Evolutionary conservation across 2,329 filamentous ascomycete genomes (phyloP), one percentile per base, ranked within the genome.

Genomic region (Paracorniculantispora psalliotae): DNA sequence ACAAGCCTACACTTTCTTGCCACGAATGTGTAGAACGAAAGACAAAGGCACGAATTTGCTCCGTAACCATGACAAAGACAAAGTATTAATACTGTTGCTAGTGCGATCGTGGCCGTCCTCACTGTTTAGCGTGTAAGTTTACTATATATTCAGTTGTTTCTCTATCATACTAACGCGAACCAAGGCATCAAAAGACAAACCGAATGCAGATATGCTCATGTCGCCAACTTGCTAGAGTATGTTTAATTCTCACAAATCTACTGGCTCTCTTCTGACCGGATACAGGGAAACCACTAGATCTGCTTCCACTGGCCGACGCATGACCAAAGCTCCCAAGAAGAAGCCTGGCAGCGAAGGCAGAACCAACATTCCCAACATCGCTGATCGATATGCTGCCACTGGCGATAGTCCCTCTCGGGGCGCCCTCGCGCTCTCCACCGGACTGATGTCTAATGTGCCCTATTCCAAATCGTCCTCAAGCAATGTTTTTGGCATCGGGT

Each of bases 1-100:
- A 93, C 74, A 93, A 93, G 72, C 90, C 90, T 3, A 92, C 89
- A 1, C 70, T 92, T 62, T 91, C 87, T 51, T 92, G 90, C 67
- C 82, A 86, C 62, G 88, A 91, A 70, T 93, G 90, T 68, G 90
- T 92, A 23, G 88, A 91, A 73, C 80, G 89, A 65, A 92, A 92
- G 75, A 92, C 89, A 25, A 92, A 91, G 80, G 88, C 88, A 70
- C n/a, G n/a, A 28, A n/a, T 8, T 23, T 8, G 35, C 28, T 21
- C 25, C 35, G 19, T n/a, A 26, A 41, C 2, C 25, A 6, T 4
- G 26, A 3, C 1, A 9, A 17, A 10, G 30, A 10, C 3, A 15
- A 17, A 64, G n/a, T 3, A 41, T 41, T 55, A 23, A 57, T 21
- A 21, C 33, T 28, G 19, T 43, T 13, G 46, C 39, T 67, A 92